A percentile compares a stretch with the other conserved stretches of the same genome.
These are phyloP conservation scores for Gymnopilus dilepis DNA, from an alignment of 768 basidiomycete genomes.

Conservation along the genomic window DNA sequence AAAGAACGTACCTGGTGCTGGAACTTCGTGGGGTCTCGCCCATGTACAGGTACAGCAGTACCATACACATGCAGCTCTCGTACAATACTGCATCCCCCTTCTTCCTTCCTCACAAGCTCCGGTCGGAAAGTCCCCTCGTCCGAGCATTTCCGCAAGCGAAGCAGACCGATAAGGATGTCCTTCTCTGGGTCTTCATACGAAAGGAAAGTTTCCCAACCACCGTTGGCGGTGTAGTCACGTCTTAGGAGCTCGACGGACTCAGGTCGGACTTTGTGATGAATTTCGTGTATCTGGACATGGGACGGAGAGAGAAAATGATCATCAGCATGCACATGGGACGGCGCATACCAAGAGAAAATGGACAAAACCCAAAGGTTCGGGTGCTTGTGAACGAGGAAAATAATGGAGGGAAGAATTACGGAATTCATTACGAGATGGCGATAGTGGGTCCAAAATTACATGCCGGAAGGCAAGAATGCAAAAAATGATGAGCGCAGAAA, in stretches of 20 bases:
- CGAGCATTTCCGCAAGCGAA: conserved; percentile 93
- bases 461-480: not conserved
- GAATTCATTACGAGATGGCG: conserved; percentile 16
- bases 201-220: conserved; percentile 99
- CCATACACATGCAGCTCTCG: conserved; percentile 98
- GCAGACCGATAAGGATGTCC: conserved; percentile 93
- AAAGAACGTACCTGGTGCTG: conserved; percentile 75
- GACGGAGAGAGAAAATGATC: conserved; percentile 5
- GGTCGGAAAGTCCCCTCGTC: conserved; percentile 97
- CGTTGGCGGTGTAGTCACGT: conserved; percentile 95
- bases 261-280: conserved; percentile 96
- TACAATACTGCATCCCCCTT: conserved; percentile 90
- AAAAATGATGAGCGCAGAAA: not conserved
- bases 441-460: conserved; percentile 13
- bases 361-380: conserved; percentile 10
- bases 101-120: conserved; percentile 77
- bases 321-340: not conserved
- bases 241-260: conserved; percentile 94
- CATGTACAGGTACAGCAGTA: conserved; percentile 96
- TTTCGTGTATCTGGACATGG: conserved; percentile 85
- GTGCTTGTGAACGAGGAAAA: conserved; percentile 9
- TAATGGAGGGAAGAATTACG: not conserved
- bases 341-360: conserved; percentile 2
- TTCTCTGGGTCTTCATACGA: conserved; percentile 98
- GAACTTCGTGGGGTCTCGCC: conserved; percentile 97